Evolutionary conservation across 108 stramenopile genomes (phyloP).

Genomic region (Asterionellopsis glacialis): DNA sequence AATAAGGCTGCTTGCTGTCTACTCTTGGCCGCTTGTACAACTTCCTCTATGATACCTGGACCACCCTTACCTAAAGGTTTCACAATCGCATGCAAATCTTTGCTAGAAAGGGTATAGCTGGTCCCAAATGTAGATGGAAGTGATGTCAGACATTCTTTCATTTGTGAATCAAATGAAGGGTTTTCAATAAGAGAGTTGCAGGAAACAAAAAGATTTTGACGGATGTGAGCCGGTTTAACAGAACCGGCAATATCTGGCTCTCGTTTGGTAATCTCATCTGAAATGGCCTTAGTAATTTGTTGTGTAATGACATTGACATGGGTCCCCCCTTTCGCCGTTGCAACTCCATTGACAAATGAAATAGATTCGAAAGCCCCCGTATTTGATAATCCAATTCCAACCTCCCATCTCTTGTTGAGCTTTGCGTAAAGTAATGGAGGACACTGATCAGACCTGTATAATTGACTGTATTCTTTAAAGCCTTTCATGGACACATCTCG

Average conservation of each 20-base stretch:
- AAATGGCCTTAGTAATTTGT: conserved; percentile 66
- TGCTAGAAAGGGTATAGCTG: conserved; percentile 33
- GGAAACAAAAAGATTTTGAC: conserved; percentile 87
- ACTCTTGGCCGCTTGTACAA: conserved; percentile 80
- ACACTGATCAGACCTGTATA: conserved; percentile 82
- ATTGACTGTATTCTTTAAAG: conserved; percentile 88
- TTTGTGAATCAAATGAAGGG: conserved; percentile 97
- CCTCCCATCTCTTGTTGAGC: conserved; percentile 77
- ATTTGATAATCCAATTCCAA: conserved; percentile 63
- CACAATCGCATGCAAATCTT: conserved; percentile 80
- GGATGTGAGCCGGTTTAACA: conserved; percentile 74
- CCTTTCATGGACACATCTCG: conserved; percentile 77
- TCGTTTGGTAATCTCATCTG: conserved; percentile 64
- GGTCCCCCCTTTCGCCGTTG: conserved; percentile 81
- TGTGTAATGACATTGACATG: conserved; percentile 78
- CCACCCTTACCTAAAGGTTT: conserved; percentile 68
- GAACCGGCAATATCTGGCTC: conserved; percentile 86
- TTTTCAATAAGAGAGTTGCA: conserved; percentile 95
- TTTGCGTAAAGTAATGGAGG: conserved; percentile 77
- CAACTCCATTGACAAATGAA: conserved; percentile 90
- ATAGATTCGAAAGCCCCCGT: conserved; percentile 47
- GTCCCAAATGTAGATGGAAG: conserved; percentile 82
- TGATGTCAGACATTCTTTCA: conserved; percentile 95
- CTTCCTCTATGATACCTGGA: conserved; percentile 84
- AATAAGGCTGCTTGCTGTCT: conserved; percentile 82